phyloP scores from a whole-genome alignment of 768 basidiomycete genomes.

The Tricholoma flavovirens region DNA sequence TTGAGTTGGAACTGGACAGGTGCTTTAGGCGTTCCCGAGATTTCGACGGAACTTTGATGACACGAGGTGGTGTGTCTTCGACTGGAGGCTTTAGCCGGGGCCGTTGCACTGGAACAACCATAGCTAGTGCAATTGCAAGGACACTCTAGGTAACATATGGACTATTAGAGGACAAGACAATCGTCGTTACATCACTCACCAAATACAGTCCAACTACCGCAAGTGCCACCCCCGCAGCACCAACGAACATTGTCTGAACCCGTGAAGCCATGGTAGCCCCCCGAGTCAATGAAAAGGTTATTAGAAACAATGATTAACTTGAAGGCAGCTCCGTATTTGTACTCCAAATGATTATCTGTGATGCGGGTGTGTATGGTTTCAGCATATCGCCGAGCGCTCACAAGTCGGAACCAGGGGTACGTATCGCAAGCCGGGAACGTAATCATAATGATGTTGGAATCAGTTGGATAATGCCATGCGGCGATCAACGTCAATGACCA shows the following conservation, averaged over 20 bases:
- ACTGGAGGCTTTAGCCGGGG: neutral
- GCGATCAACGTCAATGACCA: too few species aligned
- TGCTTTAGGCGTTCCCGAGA: neutral
- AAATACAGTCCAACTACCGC: constrained; percentile 30
- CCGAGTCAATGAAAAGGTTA: constrained; percentile 7
- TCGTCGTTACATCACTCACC: constrained; percentile 19
- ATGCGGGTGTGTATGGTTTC: neutral
- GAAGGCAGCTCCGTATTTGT: neutral
- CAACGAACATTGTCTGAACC: constrained; percentile 22
- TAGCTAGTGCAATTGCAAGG: constrained; percentile 17
- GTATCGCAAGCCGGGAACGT: too few species aligned
- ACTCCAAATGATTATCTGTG: too few species aligned
- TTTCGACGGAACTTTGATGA: neutral
- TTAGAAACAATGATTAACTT: neutral
- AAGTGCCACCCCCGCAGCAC: constrained; percentile 26
- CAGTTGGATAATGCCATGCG: too few species aligned
- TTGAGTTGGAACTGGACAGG: neutral
- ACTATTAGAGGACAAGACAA: neutral
- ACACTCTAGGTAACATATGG: constrained; percentile 25
- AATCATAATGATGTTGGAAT: too few species aligned
- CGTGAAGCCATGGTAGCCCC: neutral
- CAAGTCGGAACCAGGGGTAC: too few species aligned
- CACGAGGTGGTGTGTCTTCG: neutral
- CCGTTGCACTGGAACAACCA: neutral
- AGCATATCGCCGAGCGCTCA: neutral